Evolutionary conservation across 108 stramenopile species (phyloP).

Genomic region (Fragilariopsis cylindrus): DNA sequence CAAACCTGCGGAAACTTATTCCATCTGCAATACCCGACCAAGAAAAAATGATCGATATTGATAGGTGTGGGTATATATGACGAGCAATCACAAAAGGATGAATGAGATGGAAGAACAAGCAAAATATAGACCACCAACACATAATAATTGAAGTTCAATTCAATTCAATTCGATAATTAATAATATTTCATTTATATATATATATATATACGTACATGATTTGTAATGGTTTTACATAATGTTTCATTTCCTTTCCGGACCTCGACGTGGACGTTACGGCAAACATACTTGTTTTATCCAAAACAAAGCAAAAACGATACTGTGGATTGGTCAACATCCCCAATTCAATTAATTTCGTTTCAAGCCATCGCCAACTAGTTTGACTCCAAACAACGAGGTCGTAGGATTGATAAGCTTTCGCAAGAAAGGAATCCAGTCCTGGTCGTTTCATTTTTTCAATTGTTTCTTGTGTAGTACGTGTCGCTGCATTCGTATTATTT

Average conservation of each 20-base stretch:
- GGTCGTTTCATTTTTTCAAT: slow-evolving; percentile 62
- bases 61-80: too few species aligned
- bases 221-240: slow-evolving; percentile 94
- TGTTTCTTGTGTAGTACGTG: neutral
- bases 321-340: slow-evolving; percentile 86
- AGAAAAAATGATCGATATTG: too few species aligned
- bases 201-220: slow-evolving; percentile 53
- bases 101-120: too few species aligned
- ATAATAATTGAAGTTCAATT: too few species aligned
- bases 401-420: slow-evolving; percentile 80
- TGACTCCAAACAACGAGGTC: slow-evolving; percentile 96
- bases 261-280: slow-evolving; percentile 65
- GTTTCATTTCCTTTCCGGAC: slow-evolving; percentile 59
- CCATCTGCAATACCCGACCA: slow-evolving; percentile 44
- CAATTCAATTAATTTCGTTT: slow-evolving; percentile 93
- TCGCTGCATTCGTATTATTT: neutral
- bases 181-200: too few species aligned
- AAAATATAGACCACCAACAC: too few species aligned
- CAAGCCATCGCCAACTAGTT: slow-evolving; percentile 96
- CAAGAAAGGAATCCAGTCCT: slow-evolving; percentile 88
- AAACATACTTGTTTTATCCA: slow-evolving; percentile 98
- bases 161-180: too few species aligned
- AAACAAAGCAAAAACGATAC: slow-evolving; percentile 90
- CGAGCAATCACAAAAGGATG: too few species aligned
- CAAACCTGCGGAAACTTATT: slow-evolving; percentile 84